Evolutionary conservation across 441 rosid species (phyloP).

Genomic region (Rhodomyrtus psidioides): DNA sequence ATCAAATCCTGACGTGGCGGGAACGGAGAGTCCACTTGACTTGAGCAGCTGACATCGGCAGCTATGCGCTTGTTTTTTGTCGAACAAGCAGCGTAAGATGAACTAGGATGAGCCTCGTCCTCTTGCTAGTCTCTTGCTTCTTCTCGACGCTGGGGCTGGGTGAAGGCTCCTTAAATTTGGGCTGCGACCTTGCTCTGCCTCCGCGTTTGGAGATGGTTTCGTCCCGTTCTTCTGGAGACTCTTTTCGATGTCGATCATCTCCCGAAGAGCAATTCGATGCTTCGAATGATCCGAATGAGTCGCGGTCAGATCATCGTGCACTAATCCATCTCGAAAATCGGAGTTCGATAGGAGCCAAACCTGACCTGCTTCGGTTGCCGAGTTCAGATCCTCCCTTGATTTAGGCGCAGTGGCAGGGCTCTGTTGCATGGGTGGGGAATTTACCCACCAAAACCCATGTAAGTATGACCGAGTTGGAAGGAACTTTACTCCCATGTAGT

Average conservation of each 20-base stretch:
- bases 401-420: not conserved
- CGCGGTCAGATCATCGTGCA: slow-evolving; percentile 60
- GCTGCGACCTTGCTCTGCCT: slow-evolving; percentile 71
- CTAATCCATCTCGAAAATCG: slow-evolving; percentile 64
- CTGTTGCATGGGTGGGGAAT: not conserved
- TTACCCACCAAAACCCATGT: not conserved
- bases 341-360: slow-evolving; percentile 65
- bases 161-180: slow-evolving; percentile 45
- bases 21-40: not conserved
- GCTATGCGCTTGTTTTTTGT: too few relatives aligned
- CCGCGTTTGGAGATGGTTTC: slow-evolving; percentile 73
- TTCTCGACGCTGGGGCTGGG: slow-evolving; percentile 56
- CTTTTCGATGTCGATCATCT: slow-evolving; percentile 74
- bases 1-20: not conserved
- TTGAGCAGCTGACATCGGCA: too few relatives aligned
- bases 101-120: too few relatives aligned
- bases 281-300: slow-evolving; percentile 47
- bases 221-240: slow-evolving; percentile 70
- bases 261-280: slow-evolving; percentile 50
- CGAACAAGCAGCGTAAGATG: too few relatives aligned
- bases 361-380: slow-evolving; percentile 7
- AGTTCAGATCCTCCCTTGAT: not conserved
- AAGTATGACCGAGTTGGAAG: fast-evolving
- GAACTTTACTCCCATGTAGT: not conserved
- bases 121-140: slow-evolving; percentile 74